Base-by-base conservation (phyloP, 2,329 filamentous ascomycete genomes). In the Alternaria postmessia region DNA sequence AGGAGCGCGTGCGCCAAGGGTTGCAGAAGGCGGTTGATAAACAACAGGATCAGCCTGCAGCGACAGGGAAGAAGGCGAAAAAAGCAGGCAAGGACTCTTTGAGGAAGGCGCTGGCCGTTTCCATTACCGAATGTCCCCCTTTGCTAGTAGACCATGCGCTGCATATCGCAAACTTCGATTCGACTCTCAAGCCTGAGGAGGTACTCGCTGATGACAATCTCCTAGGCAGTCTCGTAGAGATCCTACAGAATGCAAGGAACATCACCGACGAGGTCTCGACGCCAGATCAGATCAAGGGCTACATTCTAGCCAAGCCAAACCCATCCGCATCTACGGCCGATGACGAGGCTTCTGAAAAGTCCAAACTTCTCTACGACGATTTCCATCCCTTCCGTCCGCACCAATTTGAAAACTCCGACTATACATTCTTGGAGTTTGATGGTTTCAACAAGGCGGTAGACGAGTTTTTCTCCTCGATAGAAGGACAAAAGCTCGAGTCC, bases 401-500 rank as follows among this genome's bases (percentile, higher is more conserved):
- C 22, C 94, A 98, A 68, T 91, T 96, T 63, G 87, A 89, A 63
- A 88, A 93, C 57, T 81, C 88, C 0, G 81, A 84, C 0, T 86
- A 89, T 24, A 86, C 87, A 3, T 87, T 96, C 16, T 74, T 98
- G 12, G 87, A 92, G 54, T 93, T 94, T 66, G 86, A 92, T 7
- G 91, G 89, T 9, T 98, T 96, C 82, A 97, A 97, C 78, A 91
- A 91, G 73, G 95, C 93, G 0, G 93, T 97, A 0, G 95, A 99
- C 74, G 92, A 97, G 68, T 99, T 97, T 81, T 98, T 96, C 78
- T 98, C 95, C 0, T 98, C 94, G 0, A 87, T 98, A 26, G 95
- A 99, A 79, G 93, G 94, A 0, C 94, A 97, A 75, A 96, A 92
- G 75, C 84, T 98, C 1, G 91, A 96, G 76, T 96, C 92, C 1